Percentiles rank a stretch among this genome's conserved stretches.
These are phyloP conservation scores for Monsonia emarginata DNA, from an alignment of 441 rosid species.

Conservation along the genomic window DNA sequence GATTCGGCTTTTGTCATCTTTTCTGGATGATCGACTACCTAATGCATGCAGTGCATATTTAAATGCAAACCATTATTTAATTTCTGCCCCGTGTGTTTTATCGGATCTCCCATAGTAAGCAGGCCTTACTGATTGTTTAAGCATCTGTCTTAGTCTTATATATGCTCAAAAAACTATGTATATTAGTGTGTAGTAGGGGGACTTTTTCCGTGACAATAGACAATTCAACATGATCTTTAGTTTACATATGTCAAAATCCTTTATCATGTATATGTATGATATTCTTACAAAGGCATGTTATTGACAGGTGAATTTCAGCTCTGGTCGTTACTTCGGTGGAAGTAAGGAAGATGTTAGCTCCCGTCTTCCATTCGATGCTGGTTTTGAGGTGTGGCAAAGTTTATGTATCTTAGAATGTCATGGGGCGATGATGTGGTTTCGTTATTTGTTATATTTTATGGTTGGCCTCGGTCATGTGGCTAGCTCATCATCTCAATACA, in stretches of 20 bases:
- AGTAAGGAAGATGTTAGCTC: constrained; percentile 28
- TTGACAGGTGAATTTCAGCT: constrained; percentile 84
- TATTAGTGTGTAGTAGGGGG: too few species aligned
- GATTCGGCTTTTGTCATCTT: constrained; percentile 2
- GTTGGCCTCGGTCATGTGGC: constrained; percentile 12
- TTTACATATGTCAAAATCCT: background rate
- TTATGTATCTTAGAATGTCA: constrained; percentile 6
- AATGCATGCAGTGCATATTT: background rate
- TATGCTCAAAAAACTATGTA: background rate
- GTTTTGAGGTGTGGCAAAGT: constrained; percentile 62
- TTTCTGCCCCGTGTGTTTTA: background rate
- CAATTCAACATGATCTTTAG: background rate
- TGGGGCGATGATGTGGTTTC: constrained; percentile 10
- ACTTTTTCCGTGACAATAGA: too few species aligned
- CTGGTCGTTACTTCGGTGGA: constrained; percentile 79
- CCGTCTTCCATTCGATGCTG: constrained; percentile 85
- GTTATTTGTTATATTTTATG: constrained; percentile 13
- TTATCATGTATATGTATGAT: background rate
- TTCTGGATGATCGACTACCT: background rate
- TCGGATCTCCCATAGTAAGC: background rate
- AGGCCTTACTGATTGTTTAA: constrained; percentile 4
- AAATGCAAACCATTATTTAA: background rate
- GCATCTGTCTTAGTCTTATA: background rate
- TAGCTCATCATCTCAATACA: constrained; percentile 12
- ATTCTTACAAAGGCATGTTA: constrained; percentile 10